Evolutionary conservation across 805 yeast genomes (phyloP).

Genomic region (Blastobotrys parvus): DNA sequence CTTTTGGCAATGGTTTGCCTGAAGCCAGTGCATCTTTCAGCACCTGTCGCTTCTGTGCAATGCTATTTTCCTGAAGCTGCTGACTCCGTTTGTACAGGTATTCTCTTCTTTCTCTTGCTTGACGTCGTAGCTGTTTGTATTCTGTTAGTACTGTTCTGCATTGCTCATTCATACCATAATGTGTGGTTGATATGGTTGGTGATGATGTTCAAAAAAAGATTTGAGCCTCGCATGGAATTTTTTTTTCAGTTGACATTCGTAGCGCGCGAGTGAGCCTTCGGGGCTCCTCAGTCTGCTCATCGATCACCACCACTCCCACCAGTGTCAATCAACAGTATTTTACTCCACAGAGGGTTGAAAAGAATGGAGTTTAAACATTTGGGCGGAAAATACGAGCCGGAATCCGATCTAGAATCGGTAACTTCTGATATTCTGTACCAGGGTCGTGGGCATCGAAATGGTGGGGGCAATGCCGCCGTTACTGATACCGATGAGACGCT

Average conservation of each 20-base stretch:
- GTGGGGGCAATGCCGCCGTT: slow-evolving; percentile 12
- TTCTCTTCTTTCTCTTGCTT: slow-evolving; percentile 94
- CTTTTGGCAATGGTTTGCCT: slow-evolving; percentile 86
- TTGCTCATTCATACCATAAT: too few species aligned
- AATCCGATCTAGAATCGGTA: slow-evolving; percentile 22
- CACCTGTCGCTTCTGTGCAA: slow-evolving; percentile 79
- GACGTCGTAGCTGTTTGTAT: slow-evolving; percentile 59
- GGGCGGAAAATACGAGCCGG: slow-evolving; percentile 12
- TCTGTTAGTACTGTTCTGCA: too few species aligned
- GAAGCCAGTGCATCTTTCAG: slow-evolving; percentile 81
- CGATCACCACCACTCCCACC: too few species aligned
- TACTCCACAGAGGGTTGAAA: too few species aligned
- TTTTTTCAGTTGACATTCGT: too few species aligned
- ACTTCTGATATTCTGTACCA: slow-evolving; percentile 22
- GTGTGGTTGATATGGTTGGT: too few species aligned
- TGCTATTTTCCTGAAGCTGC: slow-evolving; percentile 80
- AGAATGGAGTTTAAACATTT: slow-evolving; percentile 8
- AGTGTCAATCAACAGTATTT: too few species aligned
- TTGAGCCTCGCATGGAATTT: too few species aligned
- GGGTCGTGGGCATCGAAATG: slow-evolving; percentile 14
- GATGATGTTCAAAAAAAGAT: too few species aligned
- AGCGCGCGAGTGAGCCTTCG: too few species aligned
- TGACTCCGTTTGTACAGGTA: slow-evolving; percentile 83
- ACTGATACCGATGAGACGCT: slow-evolving; percentile 16
- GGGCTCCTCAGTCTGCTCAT: too few species aligned